phyloP scores from a whole-genome alignment of 2,329 filamentous ascomycete genomes.

The Aureobasidium sp. region DNA sequence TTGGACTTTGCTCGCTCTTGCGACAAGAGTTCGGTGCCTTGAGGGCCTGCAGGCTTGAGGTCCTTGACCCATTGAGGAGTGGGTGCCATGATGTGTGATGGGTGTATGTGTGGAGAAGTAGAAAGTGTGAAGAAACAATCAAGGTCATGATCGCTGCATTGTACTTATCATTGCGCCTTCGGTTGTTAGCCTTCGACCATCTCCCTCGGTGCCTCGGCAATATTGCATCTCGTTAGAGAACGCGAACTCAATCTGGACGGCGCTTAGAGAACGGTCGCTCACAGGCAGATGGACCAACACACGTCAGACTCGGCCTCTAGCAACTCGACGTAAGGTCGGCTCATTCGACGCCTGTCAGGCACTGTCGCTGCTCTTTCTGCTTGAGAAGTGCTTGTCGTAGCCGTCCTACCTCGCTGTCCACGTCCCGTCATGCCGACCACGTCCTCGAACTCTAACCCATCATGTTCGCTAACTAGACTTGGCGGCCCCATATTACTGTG shows the following conservation, averaged over 20 bases:
- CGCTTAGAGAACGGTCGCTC: too few species aligned
- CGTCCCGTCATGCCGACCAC: neutral
- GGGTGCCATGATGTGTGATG: constrained; percentile 17
- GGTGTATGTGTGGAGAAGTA: neutral
- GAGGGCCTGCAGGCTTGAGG: constrained; percentile 58
- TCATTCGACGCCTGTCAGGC: too few species aligned
- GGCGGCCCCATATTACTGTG: constrained; percentile 1
- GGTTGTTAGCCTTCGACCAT: neutral
- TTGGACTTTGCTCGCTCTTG: constrained; percentile 62
- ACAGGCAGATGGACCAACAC: too few species aligned
- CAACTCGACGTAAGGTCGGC: too few species aligned
- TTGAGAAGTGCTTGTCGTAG: too few species aligned
- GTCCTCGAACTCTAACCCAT: neutral
- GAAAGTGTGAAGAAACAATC: neutral
- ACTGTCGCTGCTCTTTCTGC: neutral
- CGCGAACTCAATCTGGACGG: too few species aligned
- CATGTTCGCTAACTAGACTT: neutral
- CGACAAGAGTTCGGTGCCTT: constrained; percentile 62
- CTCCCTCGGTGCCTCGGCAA: constrained; percentile 12
- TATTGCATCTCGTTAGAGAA: neutral
- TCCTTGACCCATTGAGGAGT: constrained; percentile 59
- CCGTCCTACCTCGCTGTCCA: too few species aligned
- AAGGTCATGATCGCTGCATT: constrained; percentile 6
- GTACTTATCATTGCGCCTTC: constrained; percentile 6
- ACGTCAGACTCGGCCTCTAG: too few species aligned